phyloP scores from a whole-genome alignment of 805 yeast species.

The Komagataella ulmi region DNA sequence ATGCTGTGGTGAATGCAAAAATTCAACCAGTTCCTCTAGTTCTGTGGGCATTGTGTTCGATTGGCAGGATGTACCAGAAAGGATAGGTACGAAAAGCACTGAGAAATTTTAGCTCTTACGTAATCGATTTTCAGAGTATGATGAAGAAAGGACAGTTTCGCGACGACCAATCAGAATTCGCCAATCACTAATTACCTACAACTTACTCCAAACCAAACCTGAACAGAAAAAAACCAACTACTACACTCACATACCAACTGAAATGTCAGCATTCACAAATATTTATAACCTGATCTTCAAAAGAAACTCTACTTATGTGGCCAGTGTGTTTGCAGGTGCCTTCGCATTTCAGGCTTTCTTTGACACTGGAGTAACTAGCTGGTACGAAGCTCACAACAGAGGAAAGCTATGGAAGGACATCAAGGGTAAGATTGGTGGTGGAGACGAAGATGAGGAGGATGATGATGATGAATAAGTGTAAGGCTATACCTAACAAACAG shows the following conservation, averaged over 20 bases:
- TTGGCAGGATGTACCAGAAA: background rate
- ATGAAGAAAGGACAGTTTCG: background rate
- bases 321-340: slow-evolving; percentile 70
- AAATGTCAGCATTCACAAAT: slow-evolving; percentile 19
- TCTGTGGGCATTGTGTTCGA: slow-evolving; percentile 24
- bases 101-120: background rate
- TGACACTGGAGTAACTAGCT: slow-evolving; percentile 50
- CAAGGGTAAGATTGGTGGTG: slow-evolving; percentile 43
- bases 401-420: slow-evolving; percentile 83
- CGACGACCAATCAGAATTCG: background rate
- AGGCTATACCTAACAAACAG: background rate
- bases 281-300: slow-evolving; percentile 61
- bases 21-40: slow-evolving; percentile 49
- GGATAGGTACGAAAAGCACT: background rate
- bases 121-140: background rate
- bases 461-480: slow-evolving; percentile 30
- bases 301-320: slow-evolving; percentile 85
- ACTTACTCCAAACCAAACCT: background rate
- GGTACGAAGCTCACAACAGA: slow-evolving; percentile 69
- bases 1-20: slow-evolving; percentile 71
- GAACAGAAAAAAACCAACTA: background rate
- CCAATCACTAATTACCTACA: background rate
- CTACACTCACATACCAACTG: background rate
- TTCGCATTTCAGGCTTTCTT: slow-evolving; percentile 75
- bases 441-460: slow-evolving; percentile 42